A percentile compares a stretch with the other conserved stretches of the same genome.
These are phyloP conservation scores for Cladosporium cucumerinum DNA, from an alignment of 2,329 filamentous ascomycete species.

Conservation along the genomic window DNA sequence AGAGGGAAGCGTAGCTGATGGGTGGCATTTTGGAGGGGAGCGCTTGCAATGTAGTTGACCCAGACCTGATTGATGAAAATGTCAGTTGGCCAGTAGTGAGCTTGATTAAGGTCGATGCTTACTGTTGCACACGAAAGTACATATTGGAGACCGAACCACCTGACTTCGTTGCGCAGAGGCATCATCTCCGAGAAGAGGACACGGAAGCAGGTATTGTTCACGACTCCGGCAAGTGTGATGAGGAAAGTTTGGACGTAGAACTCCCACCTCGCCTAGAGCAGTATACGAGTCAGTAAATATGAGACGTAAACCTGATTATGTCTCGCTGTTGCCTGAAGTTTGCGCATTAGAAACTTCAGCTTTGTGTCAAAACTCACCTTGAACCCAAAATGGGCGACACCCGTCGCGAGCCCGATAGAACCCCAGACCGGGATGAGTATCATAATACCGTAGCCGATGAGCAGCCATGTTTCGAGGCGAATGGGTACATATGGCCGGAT, in stretches of 20 bases:
- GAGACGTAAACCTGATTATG: neutral
- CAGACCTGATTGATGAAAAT: slow-evolving; percentile 6
- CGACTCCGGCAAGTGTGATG: slow-evolving; percentile 7
- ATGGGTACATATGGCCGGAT: slow-evolving; percentile 10
- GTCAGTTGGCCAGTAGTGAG: neutral
- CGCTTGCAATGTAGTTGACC: slow-evolving; percentile 19
- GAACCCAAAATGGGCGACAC: neutral
- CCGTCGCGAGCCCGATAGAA: neutral
- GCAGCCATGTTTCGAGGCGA: neutral
- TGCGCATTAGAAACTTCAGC: neutral
- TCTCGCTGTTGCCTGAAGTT: neutral
- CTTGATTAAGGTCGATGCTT: neutral
- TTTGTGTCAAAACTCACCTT: neutral
- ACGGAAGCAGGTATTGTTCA: slow-evolving; percentile 14
- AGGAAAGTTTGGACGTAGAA: slow-evolving; percentile 13
- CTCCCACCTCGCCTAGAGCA: neutral
- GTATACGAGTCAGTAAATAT: neutral
- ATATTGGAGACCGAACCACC: slow-evolving; percentile 17
- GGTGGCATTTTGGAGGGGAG: slow-evolving; percentile 18
- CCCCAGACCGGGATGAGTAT: neutral
- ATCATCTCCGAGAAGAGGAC: slow-evolving; percentile 19
- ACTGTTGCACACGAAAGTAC: slow-evolving; percentile 18
- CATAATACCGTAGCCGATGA: neutral
- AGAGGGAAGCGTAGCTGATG: slow-evolving; percentile 18
- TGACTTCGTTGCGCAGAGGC: slow-evolving; percentile 17